Evolutionary conservation across 2,329 filamentous ascomycete species (phyloP), one percentile per base, ranked within the genome.

Genomic region (Diaporthe sp.): DNA sequence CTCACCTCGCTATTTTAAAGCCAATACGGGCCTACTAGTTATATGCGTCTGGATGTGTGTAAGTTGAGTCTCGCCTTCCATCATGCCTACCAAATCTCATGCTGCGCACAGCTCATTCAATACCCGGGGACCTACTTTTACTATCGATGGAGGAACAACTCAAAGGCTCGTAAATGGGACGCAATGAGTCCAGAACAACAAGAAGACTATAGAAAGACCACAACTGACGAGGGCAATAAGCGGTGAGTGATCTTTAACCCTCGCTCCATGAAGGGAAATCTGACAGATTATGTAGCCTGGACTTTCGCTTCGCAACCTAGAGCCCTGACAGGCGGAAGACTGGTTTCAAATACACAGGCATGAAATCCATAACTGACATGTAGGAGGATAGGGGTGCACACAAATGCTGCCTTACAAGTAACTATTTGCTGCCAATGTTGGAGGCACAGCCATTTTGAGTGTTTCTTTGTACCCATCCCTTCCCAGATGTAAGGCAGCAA

Each of bases 91-190:
- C 17, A 13, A 4, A n/a, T n/a, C 59, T 65, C 9, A 47, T 30
- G 2, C 19, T 44, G 25, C 22, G 25, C 13, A 9, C 42, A 65
- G 59, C 59, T 50, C 27, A n/a, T 65, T n/a, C 69, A 61, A 47
- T 88, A 89, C 56, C 76, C 87, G 2, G 81, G 82, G 0, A 83
- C 86, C 19, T 89, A 89, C 78, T 51, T 83, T 1, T 91, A 88
- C 77, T 91, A 91, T 76, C 79, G 86, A 0, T 79, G 76, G 69
- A 81, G 86, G 5, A 91, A 91, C 70, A 83, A 81, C 75, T 78
- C 72, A 19, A 82, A 85, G 37, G 85, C 86, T 27, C 75, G 73
- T n/a, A 83, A 82, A 56, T 90, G 88, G 88, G 79, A 82, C 35
- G 80, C 79, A 3, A 87, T 90, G 86, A 84, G 80, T 2, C 78